Evolutionary conservation across 1,284 basidiomycete species (phyloP), one percentile per base, ranked within the genome.

Genomic region (Apiotrichum gamsii): DNA sequence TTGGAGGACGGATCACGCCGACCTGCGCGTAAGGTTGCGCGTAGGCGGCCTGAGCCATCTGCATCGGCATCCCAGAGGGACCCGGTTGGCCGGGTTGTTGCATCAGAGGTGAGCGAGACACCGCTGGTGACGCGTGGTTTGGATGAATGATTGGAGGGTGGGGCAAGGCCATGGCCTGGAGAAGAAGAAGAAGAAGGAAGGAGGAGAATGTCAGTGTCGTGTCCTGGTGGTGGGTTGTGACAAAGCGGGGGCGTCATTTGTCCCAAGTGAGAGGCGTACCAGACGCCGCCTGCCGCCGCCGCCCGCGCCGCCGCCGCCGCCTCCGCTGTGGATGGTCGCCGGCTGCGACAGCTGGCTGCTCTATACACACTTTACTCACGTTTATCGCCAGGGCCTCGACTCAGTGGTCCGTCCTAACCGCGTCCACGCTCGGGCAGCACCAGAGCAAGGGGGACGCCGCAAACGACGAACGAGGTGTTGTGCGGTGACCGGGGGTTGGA

Each of bases 101-200:
- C 59, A 61, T 61, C 45, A 59, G 55, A 28, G 47, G 55, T 21
- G 48, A 52, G 35, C 56, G 49, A 28, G 59, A 52, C 45, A 52
- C 56, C 33, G 56, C 51, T 47, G 56, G 52, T 31, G 54, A 57
- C 39, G 56, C 51, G 47, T 54, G 58, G 28, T 51, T 28, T 47
- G 45, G 47, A 56, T 56, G 54, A 30, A 56, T 46, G 21, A 49
- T 39, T 42, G 59, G 62, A 34, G 66, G 66, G 58, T 68, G 67
- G 59, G 67, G 66, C 57, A 68, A 57, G 52, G 67, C 67, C 67
- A 70, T 70, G 59, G 61, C 61, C 62, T 62, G 50, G 13, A n/a
- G n/a, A n/a, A n/a, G n/a, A n/a, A n/a, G n/a, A n/a, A n/a, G n/a
- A n/a, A n/a, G n/a, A n/a, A n/a, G n/a, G n/a, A n/a, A n/a, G n/a